A percentile compares a stretch with the other conserved stretches of the same genome.
Conservation (phyloP, 2,329 filamentous ascomycete genomes). For the Cordyceps militaris region DNA sequence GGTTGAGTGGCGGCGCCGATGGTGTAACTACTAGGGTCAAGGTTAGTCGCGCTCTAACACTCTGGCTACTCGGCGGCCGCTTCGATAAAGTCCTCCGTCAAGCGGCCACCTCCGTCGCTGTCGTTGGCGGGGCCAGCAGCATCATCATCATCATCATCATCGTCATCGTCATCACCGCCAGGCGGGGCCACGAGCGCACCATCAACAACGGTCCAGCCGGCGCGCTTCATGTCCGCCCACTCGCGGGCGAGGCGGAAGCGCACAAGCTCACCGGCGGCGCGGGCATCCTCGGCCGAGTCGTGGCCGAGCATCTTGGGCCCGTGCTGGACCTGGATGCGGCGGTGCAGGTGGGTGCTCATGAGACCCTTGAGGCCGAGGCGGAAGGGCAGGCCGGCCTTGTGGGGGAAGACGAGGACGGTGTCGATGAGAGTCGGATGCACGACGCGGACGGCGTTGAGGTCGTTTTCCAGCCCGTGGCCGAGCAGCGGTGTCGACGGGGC, state of each 20-base stretch:
- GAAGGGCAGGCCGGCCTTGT: conserved; percentile 66
- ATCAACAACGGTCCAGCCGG: conserved; percentile 59
- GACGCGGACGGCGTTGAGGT: conserved; percentile 77
- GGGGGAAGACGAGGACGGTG: conserved; percentile 77
- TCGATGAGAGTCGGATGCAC: conserved; percentile 82
- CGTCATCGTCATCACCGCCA: conserved; percentile 3
- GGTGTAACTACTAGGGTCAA: no score
- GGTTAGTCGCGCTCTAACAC: conserved; percentile 1
- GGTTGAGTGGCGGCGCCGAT: no score
- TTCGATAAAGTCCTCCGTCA: conserved; percentile 35
- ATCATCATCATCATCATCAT: conserved; percentile 2
- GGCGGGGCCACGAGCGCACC: conserved; percentile 38
- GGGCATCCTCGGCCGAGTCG: conserved; percentile 87
- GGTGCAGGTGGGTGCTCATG: conserved; percentile 59
- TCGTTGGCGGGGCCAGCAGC: neutral
- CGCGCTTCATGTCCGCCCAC: conserved; percentile 59
- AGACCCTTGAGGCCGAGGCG: conserved; percentile 73
- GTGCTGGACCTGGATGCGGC: conserved; percentile 69
- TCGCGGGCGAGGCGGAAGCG: conserved; percentile 60
- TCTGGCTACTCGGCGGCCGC: neutral
- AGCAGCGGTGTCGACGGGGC: conserved; percentile 74
- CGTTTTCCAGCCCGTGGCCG: conserved; percentile 92
- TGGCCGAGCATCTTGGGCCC: conserved; percentile 55
- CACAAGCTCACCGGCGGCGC: conserved; percentile 81
- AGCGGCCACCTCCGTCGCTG: conserved; percentile 18